Base-by-base conservation (phyloP, 2,329 filamentous ascomycete species). In the Colletotrichum spaethianum region DNA sequence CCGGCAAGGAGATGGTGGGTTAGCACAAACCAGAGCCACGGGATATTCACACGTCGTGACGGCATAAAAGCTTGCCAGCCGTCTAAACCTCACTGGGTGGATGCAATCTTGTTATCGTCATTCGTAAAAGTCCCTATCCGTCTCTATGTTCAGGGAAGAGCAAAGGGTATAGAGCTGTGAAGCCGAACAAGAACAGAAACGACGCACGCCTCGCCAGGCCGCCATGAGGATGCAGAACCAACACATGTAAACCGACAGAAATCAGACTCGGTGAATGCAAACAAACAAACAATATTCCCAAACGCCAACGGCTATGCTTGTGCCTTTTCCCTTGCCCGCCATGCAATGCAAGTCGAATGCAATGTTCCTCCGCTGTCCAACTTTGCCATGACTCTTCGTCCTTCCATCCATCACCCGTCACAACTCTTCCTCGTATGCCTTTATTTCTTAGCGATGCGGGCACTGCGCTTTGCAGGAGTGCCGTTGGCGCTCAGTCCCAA, bases 391-490 rank as follows among this genome's bases (percentile, higher is more conserved):
- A 40, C 33, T 18, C 16, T 3, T 38, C 26, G 5, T 11, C 5
- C 4, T 14, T 33, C 26, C 18, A 31, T 28, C 48, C 33, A 53
- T 18, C 44, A 28, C 14, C 5, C 31, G 38, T 42, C 31, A 28
- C 31, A 26, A 20, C 23, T 28, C 4, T 63, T 46, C 16, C 9
- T 52, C n/a, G 31, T 7, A 1, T 3, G 16, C 42, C 31, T 18
- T 59, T 12, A 72, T 36, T 69, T 68, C 36, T 69, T 60, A 14
- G 65, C 65, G 16, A 63, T 72, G 3, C 69, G 55, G 16, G 50
- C 20, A 31, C 70, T 73, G 0, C 72, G 44, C 57, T 72, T 73
- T 18, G 69, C 69, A 18, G 70, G 70, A 6, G 72, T 74, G 5
- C 72, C 72, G 31, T 73, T 73, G 7, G 52, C 68, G 42, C 63